phyloP scores from a whole-genome alignment of 225 moss, liverwort and hornwort genomes.

The Thuidium tamariscinum region DNA sequence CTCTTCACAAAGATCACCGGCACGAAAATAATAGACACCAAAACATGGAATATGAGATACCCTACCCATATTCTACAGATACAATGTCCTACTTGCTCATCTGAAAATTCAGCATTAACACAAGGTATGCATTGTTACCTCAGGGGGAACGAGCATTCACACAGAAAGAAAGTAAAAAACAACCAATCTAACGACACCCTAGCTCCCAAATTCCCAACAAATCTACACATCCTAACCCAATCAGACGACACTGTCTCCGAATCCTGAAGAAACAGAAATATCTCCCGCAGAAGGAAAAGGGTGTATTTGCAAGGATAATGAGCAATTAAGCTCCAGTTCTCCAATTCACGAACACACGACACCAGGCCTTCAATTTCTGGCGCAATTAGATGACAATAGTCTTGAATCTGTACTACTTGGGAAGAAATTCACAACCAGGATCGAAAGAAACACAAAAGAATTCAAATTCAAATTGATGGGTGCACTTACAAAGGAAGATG shows the following conservation, averaged over 20 bases:
- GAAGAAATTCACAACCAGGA: background rate
- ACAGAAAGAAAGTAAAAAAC: background rate
- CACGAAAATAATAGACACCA: background rate
- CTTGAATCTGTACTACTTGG: background rate
- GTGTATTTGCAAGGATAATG: background rate
- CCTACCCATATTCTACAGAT: background rate
- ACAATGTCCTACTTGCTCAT: background rate
- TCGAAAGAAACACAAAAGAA: background rate
- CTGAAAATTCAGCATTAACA: background rate
- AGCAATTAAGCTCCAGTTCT: background rate
- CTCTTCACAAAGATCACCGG: background rate
- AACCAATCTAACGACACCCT: background rate
- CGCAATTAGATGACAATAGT: background rate
- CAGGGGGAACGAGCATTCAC: background rate
- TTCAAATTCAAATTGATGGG: background rate
- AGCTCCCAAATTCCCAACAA: background rate
- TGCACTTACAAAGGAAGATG: background rate
- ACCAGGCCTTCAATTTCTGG: background rate
- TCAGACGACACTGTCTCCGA: background rate
- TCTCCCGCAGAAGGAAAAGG: background rate
- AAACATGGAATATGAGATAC: background rate
- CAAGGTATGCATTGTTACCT: background rate
- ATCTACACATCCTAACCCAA: background rate
- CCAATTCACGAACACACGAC: background rate
- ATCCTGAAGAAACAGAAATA: background rate